Evolutionary conservation across 2,329 filamentous ascomycete species (phyloP), one percentile per base, ranked within the genome.

Genomic region (Cladosporium sp.): DNA sequence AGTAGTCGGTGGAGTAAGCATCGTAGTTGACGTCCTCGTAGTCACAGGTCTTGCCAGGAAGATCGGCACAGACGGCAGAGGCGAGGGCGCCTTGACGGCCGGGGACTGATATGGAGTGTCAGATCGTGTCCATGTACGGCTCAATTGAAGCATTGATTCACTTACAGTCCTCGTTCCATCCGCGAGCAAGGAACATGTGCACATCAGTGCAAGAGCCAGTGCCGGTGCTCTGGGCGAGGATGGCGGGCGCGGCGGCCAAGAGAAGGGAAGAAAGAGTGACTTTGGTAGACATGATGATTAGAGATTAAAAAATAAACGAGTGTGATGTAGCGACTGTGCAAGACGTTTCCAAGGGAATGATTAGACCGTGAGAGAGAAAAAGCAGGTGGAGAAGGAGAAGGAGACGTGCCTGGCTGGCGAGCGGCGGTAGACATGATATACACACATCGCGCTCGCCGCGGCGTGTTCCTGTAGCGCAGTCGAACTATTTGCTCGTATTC

Each of bases 1-100:
- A 76, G 65, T 75, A 76, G 60, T 72, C 71, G 32, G 40, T 59
- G 17, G 49, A 58, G 4, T 50, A 48, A 8, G 60, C 51, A 42
- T 63, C 58, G 57, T 58, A 65, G 9, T 45, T 47, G 10, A 65
- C 53, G 22, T 65, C 64, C 39, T 65, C 63, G 39, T 65, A 65
- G 24, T 61, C 62, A 47, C 64, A 65, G 45, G 48, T 61, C 25
- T 28, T 20, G 28, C 55, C 50, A 9, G 60, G 37, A 6, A 65
- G 55, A 10, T 63, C 60, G 40, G 56, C 35, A 52, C 64, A 65
- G 52, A 65, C 62, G 47, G 59, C 62, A 24, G 57, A 58, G n/a
- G 58, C 59, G 6, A 65, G 62, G 25, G 42, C 60, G 35, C 57
- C 61, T 45, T 62, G 62, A 32, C 63, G 62, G 36, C 54, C 62